phyloP scores from a whole-genome alignment of 2,329 filamentous ascomycete species.

The Akanthomyces uredinophilus region DNA sequence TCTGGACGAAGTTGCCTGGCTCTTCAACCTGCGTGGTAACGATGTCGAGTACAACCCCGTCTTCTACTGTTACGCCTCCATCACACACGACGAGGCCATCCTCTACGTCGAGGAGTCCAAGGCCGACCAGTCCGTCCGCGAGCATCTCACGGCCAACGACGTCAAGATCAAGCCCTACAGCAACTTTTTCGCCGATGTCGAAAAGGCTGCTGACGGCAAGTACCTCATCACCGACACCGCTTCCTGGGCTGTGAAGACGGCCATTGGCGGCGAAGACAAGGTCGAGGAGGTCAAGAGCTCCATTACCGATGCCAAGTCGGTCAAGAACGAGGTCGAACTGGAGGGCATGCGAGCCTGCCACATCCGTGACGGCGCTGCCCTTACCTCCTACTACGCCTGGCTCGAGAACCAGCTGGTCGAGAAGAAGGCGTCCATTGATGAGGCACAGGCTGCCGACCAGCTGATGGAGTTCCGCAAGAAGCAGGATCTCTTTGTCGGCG shows the following conservation, averaged over 20 bases:
- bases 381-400: constrained; percentile 95
- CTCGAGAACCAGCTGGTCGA: constrained; percentile 79
- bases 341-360: constrained; percentile 93
- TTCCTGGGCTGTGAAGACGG: constrained; percentile 87
- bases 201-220: constrained; percentile 52
- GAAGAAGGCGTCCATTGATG: constrained; percentile 71
- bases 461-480: constrained; percentile 69
- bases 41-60: constrained; percentile 98
- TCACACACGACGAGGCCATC: constrained; percentile 71
- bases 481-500: constrained; percentile 72
- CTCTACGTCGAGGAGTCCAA: constrained; percentile 83
- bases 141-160: constrained; percentile 63
- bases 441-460: constrained; percentile 88
- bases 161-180: constrained; percentile 78
- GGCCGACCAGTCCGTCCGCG: constrained; percentile 60
- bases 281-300: constrained; percentile 86
- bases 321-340: constrained; percentile 88
- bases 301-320: constrained; percentile 82
- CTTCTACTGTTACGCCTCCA: constrained; percentile 91
- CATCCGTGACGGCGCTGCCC: constrained; percentile 83
- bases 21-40: constrained; percentile 93
- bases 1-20: constrained; percentile 95
- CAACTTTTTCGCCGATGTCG: constrained; percentile 73
- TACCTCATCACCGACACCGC: constrained; percentile 83
- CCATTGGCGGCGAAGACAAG: constrained; percentile 76